Evolutionary conservation across 257 asterid species (phyloP), one percentile per base, ranked within the genome.

Genomic region (Misopates orontium): DNA sequence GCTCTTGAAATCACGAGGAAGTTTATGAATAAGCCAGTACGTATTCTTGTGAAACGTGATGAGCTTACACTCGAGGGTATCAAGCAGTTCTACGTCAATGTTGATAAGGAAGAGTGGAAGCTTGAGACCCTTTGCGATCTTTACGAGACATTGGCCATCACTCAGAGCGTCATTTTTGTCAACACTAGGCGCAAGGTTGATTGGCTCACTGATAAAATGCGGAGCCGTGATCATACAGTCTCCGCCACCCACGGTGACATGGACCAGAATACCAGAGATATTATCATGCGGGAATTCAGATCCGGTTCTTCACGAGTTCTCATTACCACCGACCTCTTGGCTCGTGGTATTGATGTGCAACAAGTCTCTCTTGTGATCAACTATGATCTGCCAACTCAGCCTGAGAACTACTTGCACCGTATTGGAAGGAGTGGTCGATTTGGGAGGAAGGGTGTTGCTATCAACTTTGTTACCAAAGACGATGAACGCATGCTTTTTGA

Each of bases 361-460:
- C 89, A 81, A 56, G 85, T 83, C 20, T 81, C 87, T 14, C 81
- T 83, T n/a, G 89, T 83, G 0, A 78, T 81, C 70, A 81, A 83
- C 64, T 83, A 66, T 2, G 89, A 83, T 24, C 78, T 83, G 45
- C 89, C 89, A 5, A 83, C 89, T 20, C 89, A 81, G 80, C 89
- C 89, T 0, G 89, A 84, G 74, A 84, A 84, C 71, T 84, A 84
- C 48, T 81, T 84, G 55, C 89, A 84, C 60, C 84, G 89, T 74
- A 84, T 84, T 24, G 87, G 87, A 28, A 73, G 89, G 31, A 84
- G 85, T 72, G 87, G 89, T 19, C 68, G 90, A 24, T 84, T 84
- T 28, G 90, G 90, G 73, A 84, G 90, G 75, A 84, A 81, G 78
- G 89, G 87, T 67, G 87, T 81, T 19, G 89, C 89, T 8, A 84